A percentile compares a stretch with the other conserved stretches of the same genome.
Evolutionary conservation across 257 asterid species (phyloP).

Genomic region (Solanum lignicaule): DNA sequence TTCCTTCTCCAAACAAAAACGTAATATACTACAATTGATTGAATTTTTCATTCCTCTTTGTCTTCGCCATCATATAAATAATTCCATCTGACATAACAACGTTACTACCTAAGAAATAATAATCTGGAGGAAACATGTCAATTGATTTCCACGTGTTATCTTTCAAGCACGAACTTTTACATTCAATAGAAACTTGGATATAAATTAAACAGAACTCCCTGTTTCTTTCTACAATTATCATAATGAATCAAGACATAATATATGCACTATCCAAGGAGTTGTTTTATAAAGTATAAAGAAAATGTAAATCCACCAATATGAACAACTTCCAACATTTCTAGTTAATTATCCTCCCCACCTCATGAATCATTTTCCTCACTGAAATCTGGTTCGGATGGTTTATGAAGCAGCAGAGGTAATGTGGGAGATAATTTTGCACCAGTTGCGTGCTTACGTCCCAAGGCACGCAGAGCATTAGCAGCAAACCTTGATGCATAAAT

Average conservation of each 20-base stretch:
- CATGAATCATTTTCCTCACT: slow-evolving; percentile 1
- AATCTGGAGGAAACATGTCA: no score
- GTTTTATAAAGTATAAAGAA: not conserved
- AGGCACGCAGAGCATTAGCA: slow-evolving; percentile 22
- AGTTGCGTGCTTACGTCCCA: not conserved
- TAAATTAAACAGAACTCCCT: not conserved
- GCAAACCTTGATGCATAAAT: slow-evolving; percentile 53
- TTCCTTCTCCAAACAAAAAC: no score
- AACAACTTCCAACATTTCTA: not conserved
- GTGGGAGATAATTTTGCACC: slow-evolving; percentile 18
- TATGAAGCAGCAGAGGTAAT: slow-evolving; percentile 40
- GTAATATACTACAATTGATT: no score
- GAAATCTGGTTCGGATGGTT: slow-evolving; percentile 63
- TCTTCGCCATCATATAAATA: no score
- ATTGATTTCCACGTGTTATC: no score
- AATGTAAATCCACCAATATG: not conserved
- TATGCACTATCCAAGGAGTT: not conserved
- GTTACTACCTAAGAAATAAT: no score
- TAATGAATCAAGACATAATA: not conserved
- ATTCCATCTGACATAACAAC: no score
- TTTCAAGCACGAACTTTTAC: not conserved
- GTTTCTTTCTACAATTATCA: not conserved
- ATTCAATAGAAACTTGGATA: not conserved
- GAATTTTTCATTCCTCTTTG: no score
- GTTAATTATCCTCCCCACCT: not conserved